Conservation (phyloP, 2,329 filamentous ascomycete genomes). For the Lasiodiplodia sp. region DNA sequence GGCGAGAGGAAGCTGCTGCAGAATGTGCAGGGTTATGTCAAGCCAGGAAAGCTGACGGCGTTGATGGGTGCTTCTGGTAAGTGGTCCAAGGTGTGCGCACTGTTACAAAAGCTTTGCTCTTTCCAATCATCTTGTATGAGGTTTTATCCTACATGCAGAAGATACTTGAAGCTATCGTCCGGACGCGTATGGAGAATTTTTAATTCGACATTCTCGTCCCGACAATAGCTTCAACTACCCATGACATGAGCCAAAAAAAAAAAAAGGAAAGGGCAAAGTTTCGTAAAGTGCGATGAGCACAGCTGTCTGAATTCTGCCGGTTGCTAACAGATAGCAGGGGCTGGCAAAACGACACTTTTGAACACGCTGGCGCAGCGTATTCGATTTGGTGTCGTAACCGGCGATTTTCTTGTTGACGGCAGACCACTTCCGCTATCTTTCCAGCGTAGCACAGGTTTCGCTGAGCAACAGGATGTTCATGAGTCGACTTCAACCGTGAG, state of each 20-base stretch:
- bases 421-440: slow-evolving; percentile 48
- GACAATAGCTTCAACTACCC: too few relatives aligned
- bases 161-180: too few relatives aligned
- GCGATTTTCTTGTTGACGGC: slow-evolving; percentile 56
- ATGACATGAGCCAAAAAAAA: too few relatives aligned
- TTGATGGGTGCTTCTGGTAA: slow-evolving; percentile 79
- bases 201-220: too few relatives aligned
- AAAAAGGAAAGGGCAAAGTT: too few relatives aligned
- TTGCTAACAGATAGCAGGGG: slow-evolving; percentile 31
- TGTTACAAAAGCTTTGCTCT: not conserved
- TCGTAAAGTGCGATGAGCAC: not conserved
- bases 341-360: slow-evolving; percentile 50
- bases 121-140: not conserved
- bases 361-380: slow-evolving; percentile 54
- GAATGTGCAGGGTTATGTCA: slow-evolving; percentile 74
- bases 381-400: slow-evolving; percentile 53
- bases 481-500: slow-evolving; percentile 71
- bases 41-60: slow-evolving; percentile 78
- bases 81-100: not conserved
- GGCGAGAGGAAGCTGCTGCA: slow-evolving; percentile 60
- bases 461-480: slow-evolving; percentile 72
- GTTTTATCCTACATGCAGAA: too few relatives aligned
- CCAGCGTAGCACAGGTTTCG: slow-evolving; percentile 62
- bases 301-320: not conserved
- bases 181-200: too few relatives aligned